These are phyloP conservation scores for Penicillium herquei DNA, from an alignment of 495 filamentous ascomycete genomes.

Conservation along the genomic window DNA sequence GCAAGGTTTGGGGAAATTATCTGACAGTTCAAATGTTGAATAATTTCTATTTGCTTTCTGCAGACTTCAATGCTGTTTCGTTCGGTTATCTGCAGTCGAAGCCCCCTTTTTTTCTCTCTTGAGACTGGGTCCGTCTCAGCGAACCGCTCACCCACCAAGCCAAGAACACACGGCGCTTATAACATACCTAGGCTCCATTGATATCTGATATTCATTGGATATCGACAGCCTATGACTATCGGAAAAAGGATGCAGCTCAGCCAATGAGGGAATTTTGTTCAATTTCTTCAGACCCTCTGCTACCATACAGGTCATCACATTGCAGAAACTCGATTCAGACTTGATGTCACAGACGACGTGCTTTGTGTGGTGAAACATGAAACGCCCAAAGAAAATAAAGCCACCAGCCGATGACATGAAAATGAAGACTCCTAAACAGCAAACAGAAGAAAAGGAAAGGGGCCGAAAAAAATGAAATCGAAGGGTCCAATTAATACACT, in stretches of 20 bases:
- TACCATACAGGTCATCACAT: constrained; percentile 21
- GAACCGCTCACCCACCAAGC: constrained; percentile 24
- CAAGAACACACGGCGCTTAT: constrained; percentile 36
- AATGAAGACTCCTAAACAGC: constrained; percentile 18
- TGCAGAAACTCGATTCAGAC: constrained; percentile 35
- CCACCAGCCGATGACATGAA: constrained; percentile 18
- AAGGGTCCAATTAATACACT: constrained; percentile 17
- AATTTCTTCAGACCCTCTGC: constrained; percentile 22
- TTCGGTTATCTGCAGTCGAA: constrained; percentile 12
- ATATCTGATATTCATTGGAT: constrained; percentile 27
- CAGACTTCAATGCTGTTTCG: constrained; percentile 4
- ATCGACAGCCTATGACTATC: constrained; percentile 22
- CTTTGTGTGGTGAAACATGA: constrained; percentile 32
- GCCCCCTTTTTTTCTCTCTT: constrained; percentile 11
- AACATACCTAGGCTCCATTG: constrained; percentile 32
- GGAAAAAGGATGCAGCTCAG: constrained; percentile 9
- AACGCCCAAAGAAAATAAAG: constrained; percentile 19
- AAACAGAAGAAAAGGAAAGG: constrained; percentile 4
- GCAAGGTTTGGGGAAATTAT: background rate
- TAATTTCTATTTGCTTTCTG: constrained; percentile 3
- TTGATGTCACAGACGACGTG: constrained; percentile 30
- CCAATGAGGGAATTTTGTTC: constrained; percentile 17
- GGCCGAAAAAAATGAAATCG: constrained; percentile 15
- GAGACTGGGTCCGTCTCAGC: constrained; percentile 28
- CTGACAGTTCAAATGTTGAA: constrained; percentile 7